A percentile compares a stretch with the other conserved stretches of the same genome.
These are phyloP conservation scores for Apiospora phragmitis DNA, from an alignment of 2,329 filamentous ascomycete genomes.

Conservation along the genomic window DNA sequence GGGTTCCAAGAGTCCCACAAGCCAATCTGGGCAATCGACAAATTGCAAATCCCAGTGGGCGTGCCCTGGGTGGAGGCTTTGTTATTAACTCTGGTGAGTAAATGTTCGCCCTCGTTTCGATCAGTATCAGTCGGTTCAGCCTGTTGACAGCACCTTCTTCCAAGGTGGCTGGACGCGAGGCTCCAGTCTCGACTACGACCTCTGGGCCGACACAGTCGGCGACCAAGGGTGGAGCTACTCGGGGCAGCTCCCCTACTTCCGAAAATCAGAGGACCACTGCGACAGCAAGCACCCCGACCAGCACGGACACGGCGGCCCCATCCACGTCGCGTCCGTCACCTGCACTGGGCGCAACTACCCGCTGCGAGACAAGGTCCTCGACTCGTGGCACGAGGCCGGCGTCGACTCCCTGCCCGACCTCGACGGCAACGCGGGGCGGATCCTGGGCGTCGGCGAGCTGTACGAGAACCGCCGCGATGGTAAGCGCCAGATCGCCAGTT, in stretches of 20 bases:
- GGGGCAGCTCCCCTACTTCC: conserved; percentile 46
- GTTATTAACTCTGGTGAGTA: conserved; percentile 19
- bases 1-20: background rate
- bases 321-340: conserved; percentile 30
- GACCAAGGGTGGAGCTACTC: conserved; percentile 43
- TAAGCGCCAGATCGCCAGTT: background rate
- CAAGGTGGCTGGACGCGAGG: conserved; percentile 28
- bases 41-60: background rate
- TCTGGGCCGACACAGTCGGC: conserved; percentile 23
- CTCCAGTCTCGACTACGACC: conserved; percentile 27
- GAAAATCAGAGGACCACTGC: conserved; percentile 36
- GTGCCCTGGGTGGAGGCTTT: conserved; percentile 27
- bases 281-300: conserved; percentile 31
- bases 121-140: background rate
- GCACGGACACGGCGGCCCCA: conserved; percentile 40
- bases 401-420: conserved; percentile 19
- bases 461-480: conserved; percentile 2
- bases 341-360: conserved; percentile 38
- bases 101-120: too few relatives aligned
- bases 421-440: background rate
- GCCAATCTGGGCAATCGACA: background rate
- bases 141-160: background rate
- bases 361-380: conserved; percentile 33
- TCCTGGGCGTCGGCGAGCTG: background rate
- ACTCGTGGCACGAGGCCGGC: conserved; percentile 43